These are phyloP conservation scores for Fallopia convolvulus DNA, from an alignment of 148 eudicot genomes.

Conservation along the genomic window DNA sequence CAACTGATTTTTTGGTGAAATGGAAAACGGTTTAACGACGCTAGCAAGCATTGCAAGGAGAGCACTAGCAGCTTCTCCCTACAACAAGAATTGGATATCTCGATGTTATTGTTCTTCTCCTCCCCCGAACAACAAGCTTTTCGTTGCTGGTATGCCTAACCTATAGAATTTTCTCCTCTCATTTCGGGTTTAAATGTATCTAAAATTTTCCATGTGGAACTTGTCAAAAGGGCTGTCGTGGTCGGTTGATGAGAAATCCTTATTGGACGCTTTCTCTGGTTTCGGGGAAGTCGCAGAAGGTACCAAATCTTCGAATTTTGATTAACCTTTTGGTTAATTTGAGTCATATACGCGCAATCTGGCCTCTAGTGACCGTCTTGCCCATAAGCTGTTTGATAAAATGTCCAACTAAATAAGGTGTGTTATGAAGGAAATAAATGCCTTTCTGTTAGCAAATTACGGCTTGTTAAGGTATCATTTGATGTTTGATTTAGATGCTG, in stretches of 20 bases:
- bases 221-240: slow-evolving; percentile 48
- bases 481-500: not conserved
- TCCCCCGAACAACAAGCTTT: slow-evolving; percentile 45
- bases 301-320: not conserved
- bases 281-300: slow-evolving; percentile 77
- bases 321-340: not conserved
- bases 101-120: slow-evolving; percentile 33
- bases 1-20: too few species aligned
- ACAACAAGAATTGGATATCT: slow-evolving; percentile 21
- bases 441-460: not conserved
- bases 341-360: not conserved
- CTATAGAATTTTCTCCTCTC: not conserved
- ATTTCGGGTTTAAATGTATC: not conserved
- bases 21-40: slow-evolving; percentile 11
- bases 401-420: slow-evolving; percentile 15
- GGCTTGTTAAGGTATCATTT: not conserved
- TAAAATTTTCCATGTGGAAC: slow-evolving; percentile 7
- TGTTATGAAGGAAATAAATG: not conserved
- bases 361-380: not conserved
- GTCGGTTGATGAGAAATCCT: slow-evolving; percentile 71
- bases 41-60: slow-evolving; percentile 23
- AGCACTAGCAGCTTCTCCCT: slow-evolving; percentile 14
- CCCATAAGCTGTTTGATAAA: slow-evolving; percentile 24
- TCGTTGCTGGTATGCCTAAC: slow-evolving; percentile 49
- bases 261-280: slow-evolving; percentile 55